Base-by-base conservation (phyloP, 805 yeast genomes). In the Spathaspora girioi region DNA sequence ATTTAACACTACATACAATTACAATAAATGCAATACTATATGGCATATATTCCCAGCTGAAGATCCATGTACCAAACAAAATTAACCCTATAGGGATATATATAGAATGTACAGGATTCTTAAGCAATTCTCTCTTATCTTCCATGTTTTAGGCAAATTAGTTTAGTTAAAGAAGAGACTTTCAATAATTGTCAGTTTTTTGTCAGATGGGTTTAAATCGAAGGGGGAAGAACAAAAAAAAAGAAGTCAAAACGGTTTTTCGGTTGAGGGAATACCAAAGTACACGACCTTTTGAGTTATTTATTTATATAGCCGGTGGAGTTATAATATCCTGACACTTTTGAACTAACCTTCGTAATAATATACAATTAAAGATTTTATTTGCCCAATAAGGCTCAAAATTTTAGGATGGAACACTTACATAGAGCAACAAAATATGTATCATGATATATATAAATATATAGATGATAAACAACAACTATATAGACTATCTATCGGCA, bases 41-140 rank as follows among this genome's bases (percentile, higher is more conserved):
- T 14, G 85, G 86, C 45, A 82, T 59, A 60, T 74, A 82, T 45
- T 72, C 70, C 54, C 66, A 74, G 46, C 80, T 78, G 51, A 83
- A 72, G 57, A 87, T 75, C 19, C 71, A 64, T 3, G 84, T 77
- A 38, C 96, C 96, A 31, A 77, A 74, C 7, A 85, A 42, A 46
- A 87, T 75, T 48, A 88, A 74, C 1, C 73, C 80, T 23, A 79
- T 67, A 5, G 96, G 96, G 56, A 88, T 87, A 63, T 80, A 82
- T 47, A 88, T 80, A 17, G 92, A 90, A 60, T 88, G 96, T 43
- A 87, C 66, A 5, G 92, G 91, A 49, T 84, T 80, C 61, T 84
- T 82, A 52, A 86, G 72, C 44, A 86, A 69, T 49, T 82, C 83
- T 56, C 79, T 66, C 38, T 77, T 76, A 54, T 75, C 78, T 46